A percentile compares a stretch with the other conserved stretches of the same genome.
phyloP scores from a whole-genome alignment of 306 rosid species.

The Corylus americana region DNA sequence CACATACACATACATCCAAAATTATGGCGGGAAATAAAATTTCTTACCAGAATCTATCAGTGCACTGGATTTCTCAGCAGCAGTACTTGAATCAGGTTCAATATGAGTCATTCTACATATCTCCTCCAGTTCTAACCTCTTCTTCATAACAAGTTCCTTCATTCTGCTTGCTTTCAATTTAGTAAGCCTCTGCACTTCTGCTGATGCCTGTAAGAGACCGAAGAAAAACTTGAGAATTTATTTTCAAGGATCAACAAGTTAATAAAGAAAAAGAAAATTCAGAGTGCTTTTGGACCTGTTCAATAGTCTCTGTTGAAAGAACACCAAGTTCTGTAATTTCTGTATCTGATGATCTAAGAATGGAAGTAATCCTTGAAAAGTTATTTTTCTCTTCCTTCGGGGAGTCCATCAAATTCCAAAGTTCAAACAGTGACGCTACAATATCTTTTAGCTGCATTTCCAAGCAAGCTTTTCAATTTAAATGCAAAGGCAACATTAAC shows the following conservation, averaged over 20 bases:
- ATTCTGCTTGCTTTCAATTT: conserved; percentile 90
- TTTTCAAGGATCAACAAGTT: conserved; percentile 2
- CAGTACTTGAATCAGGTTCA: conserved; percentile 86
- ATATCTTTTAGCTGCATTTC: conserved; percentile 78
- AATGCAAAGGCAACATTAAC: conserved; percentile 10
- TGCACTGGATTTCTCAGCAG: conserved; percentile 86
- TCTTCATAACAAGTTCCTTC: conserved; percentile 94
- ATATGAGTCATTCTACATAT: conserved; percentile 76
- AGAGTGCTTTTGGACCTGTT: conserved; percentile 57
- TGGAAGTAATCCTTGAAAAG: conserved; percentile 57
- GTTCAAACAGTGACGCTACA: conserved; percentile 65
- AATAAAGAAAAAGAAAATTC: not conserved
- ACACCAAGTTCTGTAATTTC: conserved; percentile 68
- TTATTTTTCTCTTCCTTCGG: conserved; percentile 72
- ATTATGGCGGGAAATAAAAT: conserved; percentile 5
- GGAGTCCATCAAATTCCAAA: conserved; percentile 98
- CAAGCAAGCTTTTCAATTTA: conserved; percentile 10
- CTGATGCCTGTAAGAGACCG: conserved; percentile 61
- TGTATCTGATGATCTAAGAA: conserved; percentile 57
- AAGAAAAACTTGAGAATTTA: conserved; percentile 14
- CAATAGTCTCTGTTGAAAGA: conserved; percentile 72
- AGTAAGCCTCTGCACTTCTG: conserved; percentile 83
- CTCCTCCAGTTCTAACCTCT: conserved; percentile 84
- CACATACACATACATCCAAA: not conserved
- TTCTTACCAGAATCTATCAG: conserved; percentile 84